Percentiles rank a stretch among this genome's conserved stretches.
These are phyloP conservation scores for Lyophyllum decastes DNA, from an alignment of 768 basidiomycete genomes.

Conservation along the genomic window DNA sequence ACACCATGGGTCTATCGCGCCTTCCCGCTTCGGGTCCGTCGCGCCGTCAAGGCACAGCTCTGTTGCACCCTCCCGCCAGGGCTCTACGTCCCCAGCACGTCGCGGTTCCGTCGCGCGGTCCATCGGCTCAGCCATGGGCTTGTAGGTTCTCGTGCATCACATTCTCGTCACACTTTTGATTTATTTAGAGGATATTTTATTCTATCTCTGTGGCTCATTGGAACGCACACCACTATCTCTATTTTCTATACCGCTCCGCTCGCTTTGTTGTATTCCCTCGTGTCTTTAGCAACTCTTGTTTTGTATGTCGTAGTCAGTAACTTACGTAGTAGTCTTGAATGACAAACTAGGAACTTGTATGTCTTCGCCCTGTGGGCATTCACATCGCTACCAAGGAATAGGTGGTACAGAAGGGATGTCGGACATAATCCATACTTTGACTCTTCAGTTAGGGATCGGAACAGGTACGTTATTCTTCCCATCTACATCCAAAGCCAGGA, in stretches of 20 bases:
- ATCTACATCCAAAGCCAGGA: slow-evolving; percentile 27
- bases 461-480: slow-evolving; percentile 28
- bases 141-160: slow-evolving; percentile 19
- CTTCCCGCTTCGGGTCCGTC: slow-evolving; percentile 27
- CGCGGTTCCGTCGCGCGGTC: slow-evolving; percentile 45
- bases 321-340: slow-evolving; percentile 6
- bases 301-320: slow-evolving; percentile 9
- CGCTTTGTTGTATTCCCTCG: slow-evolving; percentile 6
- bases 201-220: slow-evolving; percentile 2
- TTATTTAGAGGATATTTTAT: slow-evolving; percentile 16
- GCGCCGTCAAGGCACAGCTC: slow-evolving; percentile 22
- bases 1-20: slow-evolving; percentile 29
- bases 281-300: slow-evolving; percentile 2
- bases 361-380: background rate
- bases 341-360: background rate
- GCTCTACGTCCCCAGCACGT: slow-evolving; percentile 24
- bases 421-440: background rate
- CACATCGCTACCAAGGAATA: too few relatives aligned
- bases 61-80: slow-evolving; percentile 21
- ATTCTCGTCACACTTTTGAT: slow-evolving; percentile 6
- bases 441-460: slow-evolving; percentile 20
- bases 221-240: slow-evolving; percentile 2
- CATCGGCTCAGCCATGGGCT: slow-evolving; percentile 43
- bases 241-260: slow-evolving; percentile 1
- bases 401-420: too few relatives aligned